Base-by-base conservation (phyloP, 2,329 filamentous ascomycete species). In the Didymella arachidicola region DNA sequence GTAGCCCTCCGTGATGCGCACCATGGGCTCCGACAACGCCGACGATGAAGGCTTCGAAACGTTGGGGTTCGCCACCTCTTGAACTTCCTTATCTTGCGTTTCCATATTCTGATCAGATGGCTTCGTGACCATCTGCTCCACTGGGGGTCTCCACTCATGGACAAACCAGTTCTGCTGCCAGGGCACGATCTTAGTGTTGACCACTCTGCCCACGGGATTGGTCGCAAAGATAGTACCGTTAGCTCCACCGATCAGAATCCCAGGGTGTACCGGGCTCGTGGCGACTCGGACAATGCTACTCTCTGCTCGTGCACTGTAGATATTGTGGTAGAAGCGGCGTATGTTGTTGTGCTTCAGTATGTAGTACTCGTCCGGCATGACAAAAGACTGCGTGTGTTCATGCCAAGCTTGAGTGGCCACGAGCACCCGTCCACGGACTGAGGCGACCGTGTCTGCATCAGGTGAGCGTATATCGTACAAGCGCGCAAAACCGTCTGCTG, bases 121-220 rank as follows among this genome's bases (percentile, higher is more conserved):
- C 18, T 60, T 49, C n/a, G 48, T 27, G 0, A 54, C 27, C 47
- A 68, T 36, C 2, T 65, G 32, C 0, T 64, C 58, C n/a, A 72
- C 55, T 1, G 66, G 59, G 3, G 60, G 59, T 19, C 79, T 68
- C 84, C 84, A 88, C 54, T 87, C 84, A 64, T 87, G 84, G 25
- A 77, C 71, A 63, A 87, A 87, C 82, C 85, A 86, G 7, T 76
- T 80, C 61, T 86, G 83, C 57, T 85, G 79, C 77, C 79, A 85
- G 11, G 82, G 79, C 8, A 78, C 75, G 10, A 79, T 78, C 61
- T 84, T 86, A 14, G 77, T 72, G 54, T 83, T 81, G 18, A 84
- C 62, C 2, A 86, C 70, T 42, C 82, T 80, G 10, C 79, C 77
- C 34, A 86, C 69, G 0, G 84, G 82, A 64, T 86, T 87, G 2